Evolutionary conservation across 139 green algal species (phyloP), one percentile per base, ranked within the genome.

Genomic region (Chlorella ohadii): DNA sequence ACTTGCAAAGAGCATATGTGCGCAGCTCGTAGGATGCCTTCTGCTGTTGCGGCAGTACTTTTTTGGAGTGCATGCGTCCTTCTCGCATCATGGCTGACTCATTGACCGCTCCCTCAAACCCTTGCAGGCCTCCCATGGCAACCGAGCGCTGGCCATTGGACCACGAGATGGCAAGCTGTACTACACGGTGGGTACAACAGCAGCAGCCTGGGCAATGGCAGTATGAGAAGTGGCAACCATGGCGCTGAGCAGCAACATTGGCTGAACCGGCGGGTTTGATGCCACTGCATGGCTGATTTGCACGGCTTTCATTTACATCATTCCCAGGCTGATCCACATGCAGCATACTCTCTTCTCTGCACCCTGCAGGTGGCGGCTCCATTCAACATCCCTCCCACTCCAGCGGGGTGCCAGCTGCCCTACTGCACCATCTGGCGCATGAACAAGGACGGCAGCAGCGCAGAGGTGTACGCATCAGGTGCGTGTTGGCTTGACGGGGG

Each of bases 351-450:
- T n/a, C 63, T 27, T 0, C 19, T 6, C 17, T 20, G 67, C 67
- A n/a, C 17, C 7, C 15, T 56, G 16, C 27, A 66, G n/a, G 36
- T 78, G 12, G 31, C 59, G 38, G 27, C 36, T 27, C 75, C 59
- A 25, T 25, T 31, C 56, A 59, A 59, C 12, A 47, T 17, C 67
- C 41, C 67, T 9, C 20, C 38, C 80, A 28, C 56, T 39, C 33
- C 82, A 78, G n/a, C 38, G 59, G 72, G 25, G 0, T 88, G 80
- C 38, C 36, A 34, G 33, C 36, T 41, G 27, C 67, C 78, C n/a
- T 82, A 66, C 44, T 80, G 84, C 67, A 56, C 84, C 67, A 72
- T 88, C 55, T 76, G 81, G 28, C 31, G 78, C 13, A 67, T 88
- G 36, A 23, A 55, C 57, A 75, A 81, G 33, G n/a, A 88, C 39